Conservation (phyloP, 2,329 filamentous ascomycete species). For the Diaporthe sp. region DNA sequence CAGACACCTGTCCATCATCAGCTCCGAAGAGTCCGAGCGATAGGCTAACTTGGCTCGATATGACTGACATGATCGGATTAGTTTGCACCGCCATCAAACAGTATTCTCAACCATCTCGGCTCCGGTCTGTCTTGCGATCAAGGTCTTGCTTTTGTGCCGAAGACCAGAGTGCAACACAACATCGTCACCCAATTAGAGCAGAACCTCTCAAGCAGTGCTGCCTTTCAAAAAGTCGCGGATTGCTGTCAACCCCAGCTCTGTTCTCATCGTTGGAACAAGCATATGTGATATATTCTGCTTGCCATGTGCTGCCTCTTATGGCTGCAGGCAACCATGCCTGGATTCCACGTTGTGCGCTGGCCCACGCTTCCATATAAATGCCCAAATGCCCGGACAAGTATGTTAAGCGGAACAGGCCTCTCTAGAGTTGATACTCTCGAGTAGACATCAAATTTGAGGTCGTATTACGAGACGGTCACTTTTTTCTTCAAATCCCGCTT, state of each 20-base stretch:
- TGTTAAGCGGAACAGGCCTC: not conserved
- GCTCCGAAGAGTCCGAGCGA: conserved; percentile 17
- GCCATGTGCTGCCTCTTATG: not conserved
- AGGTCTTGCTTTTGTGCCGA: not conserved
- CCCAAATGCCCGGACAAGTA: not conserved
- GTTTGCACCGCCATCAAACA: not conserved
- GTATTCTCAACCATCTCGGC: not conserved
- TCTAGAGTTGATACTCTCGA: too few species aligned
- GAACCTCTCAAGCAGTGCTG: not conserved
- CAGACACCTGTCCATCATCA: conserved; percentile 4
- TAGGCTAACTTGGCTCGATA: not conserved
- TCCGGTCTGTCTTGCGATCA: not conserved
- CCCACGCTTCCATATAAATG: not conserved
- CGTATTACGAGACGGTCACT: not conserved
- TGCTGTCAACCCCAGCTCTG: not conserved
- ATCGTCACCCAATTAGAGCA: not conserved
- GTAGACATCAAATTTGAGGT: not conserved
- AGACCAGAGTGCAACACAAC: not conserved
- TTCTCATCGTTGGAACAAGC: not conserved
- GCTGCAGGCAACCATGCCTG: not conserved
- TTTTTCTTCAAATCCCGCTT: not conserved
- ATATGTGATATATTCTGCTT: not conserved
- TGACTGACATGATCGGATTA: not conserved
- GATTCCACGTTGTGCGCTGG: too few species aligned
- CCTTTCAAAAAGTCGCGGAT: not conserved